Conservation (phyloP, 2,329 filamentous ascomycete genomes). For the Sporothrix curviconia region DNA sequence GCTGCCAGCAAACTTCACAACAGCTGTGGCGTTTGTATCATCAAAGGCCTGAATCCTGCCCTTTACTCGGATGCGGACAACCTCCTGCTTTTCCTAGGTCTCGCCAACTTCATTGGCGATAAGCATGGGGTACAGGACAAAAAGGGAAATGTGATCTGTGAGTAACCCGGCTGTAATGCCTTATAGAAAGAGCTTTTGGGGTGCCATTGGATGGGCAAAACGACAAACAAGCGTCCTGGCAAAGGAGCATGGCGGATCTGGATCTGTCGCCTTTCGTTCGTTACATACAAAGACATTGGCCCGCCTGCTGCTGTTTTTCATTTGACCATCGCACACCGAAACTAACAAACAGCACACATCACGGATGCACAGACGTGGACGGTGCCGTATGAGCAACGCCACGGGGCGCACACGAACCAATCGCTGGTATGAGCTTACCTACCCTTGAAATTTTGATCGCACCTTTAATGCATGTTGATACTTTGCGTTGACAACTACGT, state of each 20-base stretch:
- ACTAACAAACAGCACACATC: slow-evolving; percentile 36
- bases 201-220: too few species aligned
- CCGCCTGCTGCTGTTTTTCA: too few species aligned
- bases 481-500: neutral
- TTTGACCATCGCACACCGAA: neutral
- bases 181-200: too few species aligned
- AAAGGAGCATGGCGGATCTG: too few species aligned
- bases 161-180: too few species aligned
- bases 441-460: neutral
- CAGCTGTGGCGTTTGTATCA: slow-evolving; percentile 45
- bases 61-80: slow-evolving; percentile 47
- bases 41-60: slow-evolving; percentile 46
- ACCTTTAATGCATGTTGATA: neutral
- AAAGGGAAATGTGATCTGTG: slow-evolving; percentile 43
- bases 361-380: slow-evolving; percentile 42
- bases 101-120: slow-evolving; percentile 50
- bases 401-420: slow-evolving; percentile 44
- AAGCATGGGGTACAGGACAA: slow-evolving; percentile 44
- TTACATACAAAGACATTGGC: too few species aligned
- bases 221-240: too few species aligned
- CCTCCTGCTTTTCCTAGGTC: slow-evolving; percentile 47
- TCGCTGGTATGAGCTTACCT: slow-evolving; percentile 40
- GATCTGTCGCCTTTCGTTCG: too few species aligned
- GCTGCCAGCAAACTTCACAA: slow-evolving; percentile 24
- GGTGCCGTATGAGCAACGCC: slow-evolving; percentile 36